Conservation (phyloP, 805 yeast genomes). For the Saturnispora quitensis region DNA sequence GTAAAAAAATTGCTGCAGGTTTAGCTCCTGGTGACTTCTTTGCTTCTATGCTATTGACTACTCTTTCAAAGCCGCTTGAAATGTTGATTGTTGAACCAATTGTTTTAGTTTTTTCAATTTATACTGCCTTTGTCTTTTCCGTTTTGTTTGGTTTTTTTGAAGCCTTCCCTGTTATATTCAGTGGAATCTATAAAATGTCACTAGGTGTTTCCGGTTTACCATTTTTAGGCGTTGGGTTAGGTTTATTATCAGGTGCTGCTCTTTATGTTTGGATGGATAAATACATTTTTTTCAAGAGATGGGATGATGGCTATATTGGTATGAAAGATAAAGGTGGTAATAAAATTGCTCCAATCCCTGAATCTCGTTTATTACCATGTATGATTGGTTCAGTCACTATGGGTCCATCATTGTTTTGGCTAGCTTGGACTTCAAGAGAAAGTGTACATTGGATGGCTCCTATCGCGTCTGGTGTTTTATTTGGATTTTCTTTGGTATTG, state of each 20-base stretch:
- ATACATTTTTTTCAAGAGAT: conserved; percentile 40
- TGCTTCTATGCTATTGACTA: conserved; percentile 37
- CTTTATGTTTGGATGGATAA: conserved; percentile 45
- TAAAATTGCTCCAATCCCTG: conserved; percentile 49
- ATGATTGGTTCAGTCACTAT: conserved; percentile 59
- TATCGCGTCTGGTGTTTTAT: conserved; percentile 64
- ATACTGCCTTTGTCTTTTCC: conserved; percentile 68
- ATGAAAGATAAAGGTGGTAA: conserved; percentile 50
- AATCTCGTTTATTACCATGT: conserved; percentile 48
- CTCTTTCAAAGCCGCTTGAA: conserved; percentile 53
- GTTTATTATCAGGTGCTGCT: conserved; percentile 47
- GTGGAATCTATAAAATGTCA: conserved; percentile 52
- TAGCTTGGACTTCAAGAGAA: conserved; percentile 63
- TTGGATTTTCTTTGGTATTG: conserved; percentile 66
- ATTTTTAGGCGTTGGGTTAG: conserved; percentile 64
- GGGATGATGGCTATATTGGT: conserved; percentile 53
- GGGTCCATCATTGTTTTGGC: conserved; percentile 68
- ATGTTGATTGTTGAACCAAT: conserved; percentile 71
- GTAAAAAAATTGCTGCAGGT: conserved; percentile 35
- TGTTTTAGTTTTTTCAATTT: conserved; percentile 57
- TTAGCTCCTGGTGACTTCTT: conserved; percentile 31
- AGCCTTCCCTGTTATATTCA: conserved; percentile 66
- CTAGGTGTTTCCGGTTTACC: conserved; percentile 59
- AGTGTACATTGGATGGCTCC: conserved; percentile 75
- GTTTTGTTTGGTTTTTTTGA: conserved; percentile 74